Evolutionary conservation across 371 early-diverging fungal species (phyloP).

Genomic region (Edhazardia aedis): DNA sequence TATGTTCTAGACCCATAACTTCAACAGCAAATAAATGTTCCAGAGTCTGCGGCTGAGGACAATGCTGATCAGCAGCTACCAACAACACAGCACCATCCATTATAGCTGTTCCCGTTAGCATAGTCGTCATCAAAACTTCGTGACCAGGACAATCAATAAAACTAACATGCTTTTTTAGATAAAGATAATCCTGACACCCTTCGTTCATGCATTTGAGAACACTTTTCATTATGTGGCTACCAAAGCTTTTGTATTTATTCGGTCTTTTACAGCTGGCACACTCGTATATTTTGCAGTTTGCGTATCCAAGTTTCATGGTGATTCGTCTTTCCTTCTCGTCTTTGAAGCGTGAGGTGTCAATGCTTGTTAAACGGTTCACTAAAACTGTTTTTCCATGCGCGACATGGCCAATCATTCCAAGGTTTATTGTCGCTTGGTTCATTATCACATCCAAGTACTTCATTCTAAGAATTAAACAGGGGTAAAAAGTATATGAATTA

Average conservation of each 20-base stretch:
- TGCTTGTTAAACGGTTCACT: slow-evolving; percentile 92
- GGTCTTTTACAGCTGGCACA: slow-evolving; percentile 41
- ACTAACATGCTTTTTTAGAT: slow-evolving; percentile 63
- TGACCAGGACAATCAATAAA: slow-evolving; percentile 99
- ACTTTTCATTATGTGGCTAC: slow-evolving; percentile 49
- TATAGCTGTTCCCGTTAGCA: slow-evolving; percentile 97
- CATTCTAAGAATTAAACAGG: no score
- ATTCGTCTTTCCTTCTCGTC: slow-evolving; percentile 97
- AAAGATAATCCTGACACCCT: slow-evolving; percentile 55
- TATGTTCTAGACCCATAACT: slow-evolving; percentile 87
- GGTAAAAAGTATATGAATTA: no score
- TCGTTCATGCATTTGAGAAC: slow-evolving; percentile 75
- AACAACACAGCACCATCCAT: slow-evolving; percentile 98
- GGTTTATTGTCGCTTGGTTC: slow-evolving; percentile 47
- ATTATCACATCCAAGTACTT: no score
- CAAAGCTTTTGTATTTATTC: slow-evolving; percentile 35
- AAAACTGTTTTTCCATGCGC: slow-evolving; percentile 99
- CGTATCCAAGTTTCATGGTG: slow-evolving; percentile 99
- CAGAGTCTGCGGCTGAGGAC: slow-evolving; percentile 97
- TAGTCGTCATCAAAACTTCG: slow-evolving; percentile 99
- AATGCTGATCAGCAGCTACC: slow-evolving; percentile 95
- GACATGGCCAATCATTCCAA: slow-evolving; percentile 97
- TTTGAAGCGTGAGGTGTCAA: slow-evolving; percentile 93
- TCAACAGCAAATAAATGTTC: slow-evolving; percentile 99
- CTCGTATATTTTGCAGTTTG: slow-evolving; percentile 77